Conservation (phyloP, 1,284 basidiomycete species). For the Malassezia japonica region DNA sequence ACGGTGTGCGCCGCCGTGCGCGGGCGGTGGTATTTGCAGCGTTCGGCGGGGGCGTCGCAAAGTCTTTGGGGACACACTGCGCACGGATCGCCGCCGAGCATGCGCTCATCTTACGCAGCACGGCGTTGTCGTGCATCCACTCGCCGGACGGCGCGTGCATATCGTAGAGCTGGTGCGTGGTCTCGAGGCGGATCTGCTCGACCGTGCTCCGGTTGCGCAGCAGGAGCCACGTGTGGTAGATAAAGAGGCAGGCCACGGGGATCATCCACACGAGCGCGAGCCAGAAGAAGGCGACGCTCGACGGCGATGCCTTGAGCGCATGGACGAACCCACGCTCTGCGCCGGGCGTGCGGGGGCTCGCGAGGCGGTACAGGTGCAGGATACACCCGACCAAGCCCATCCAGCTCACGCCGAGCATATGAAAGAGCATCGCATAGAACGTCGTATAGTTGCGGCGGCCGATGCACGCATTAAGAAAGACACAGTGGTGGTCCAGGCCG, state of each 20-base stretch:
- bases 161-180: slow-evolving; percentile 27
- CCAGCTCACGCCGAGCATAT: slow-evolving; percentile 4
- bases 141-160: slow-evolving; percentile 15
- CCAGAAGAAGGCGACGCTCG: slow-evolving; percentile 34
- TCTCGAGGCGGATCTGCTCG: slow-evolving; percentile 44
- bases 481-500: slow-evolving; percentile 48
- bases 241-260: slow-evolving; percentile 30
- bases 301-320: slow-evolving; percentile 28
- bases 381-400: slow-evolving; percentile 17
- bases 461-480: slow-evolving; percentile 47
- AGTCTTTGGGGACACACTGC: slow-evolving; percentile 5
- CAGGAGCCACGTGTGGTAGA: slow-evolving; percentile 39
- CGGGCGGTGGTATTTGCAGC: not conserved
- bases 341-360: slow-evolving; percentile 11
- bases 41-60: not conserved
- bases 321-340: slow-evolving; percentile 18
- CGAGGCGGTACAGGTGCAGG: slow-evolving; percentile 18
- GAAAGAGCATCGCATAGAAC: slow-evolving; percentile 39
- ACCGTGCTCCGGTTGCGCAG: slow-evolving; percentile 40
- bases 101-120: not conserved
- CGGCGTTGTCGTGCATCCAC: not conserved
- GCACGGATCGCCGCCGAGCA: slow-evolving; percentile 2
- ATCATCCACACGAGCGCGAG: slow-evolving; percentile 21
- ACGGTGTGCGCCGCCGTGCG: slow-evolving; percentile 5
- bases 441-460: slow-evolving; percentile 45